Evolutionary conservation across 2,329 filamentous ascomycete genomes (phyloP), one percentile per base, ranked within the genome.

Genomic region (Chrysoporthe puriensis): DNA sequence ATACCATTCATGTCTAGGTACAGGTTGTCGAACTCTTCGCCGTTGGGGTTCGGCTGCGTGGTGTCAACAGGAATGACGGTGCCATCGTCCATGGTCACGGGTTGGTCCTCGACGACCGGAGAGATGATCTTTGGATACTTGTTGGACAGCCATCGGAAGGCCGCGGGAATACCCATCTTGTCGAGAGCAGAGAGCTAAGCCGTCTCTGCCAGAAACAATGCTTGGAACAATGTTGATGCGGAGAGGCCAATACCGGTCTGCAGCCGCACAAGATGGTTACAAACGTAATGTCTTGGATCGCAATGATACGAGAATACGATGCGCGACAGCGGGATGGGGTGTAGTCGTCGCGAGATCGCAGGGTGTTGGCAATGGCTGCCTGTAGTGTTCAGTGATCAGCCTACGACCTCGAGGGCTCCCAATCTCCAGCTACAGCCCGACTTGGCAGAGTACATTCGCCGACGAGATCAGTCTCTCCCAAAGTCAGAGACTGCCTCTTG

Each of bases 1-100:
- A 99, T 99, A 77, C 96, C 96, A 79, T 99, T 99, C 95, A 99
- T 98, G 76, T 99, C 96, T 71, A 99, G 88, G 77, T 99, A 99
- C 6, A 99, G 84, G 76, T 99, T 99, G 81, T 99, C 95, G 76
- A 97, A 92, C 79, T 99, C 96, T 81, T 98, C 95, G 77, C 94
- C 94, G 80, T 99, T 99, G 2, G 96, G 96, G 76, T 99, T 99
- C 6, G 93, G 89, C 50, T 88, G 84, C 7, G 91, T 94, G 13
- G 88, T 90, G 77, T 99, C 94, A 70, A 98, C 88, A 2, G 96
- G 96, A 67, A 97, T 90, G 73, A 88, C 85, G 56, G 90, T 86
- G 72, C 94, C 95, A 85, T 97, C 93, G 11, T 87, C 85, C 79
- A 98, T 88, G 71, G 90, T 90, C 66, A 91, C 84, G 11, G 94